A percentile compares a stretch with the other conserved stretches of the same genome.
These are phyloP conservation scores for Zygnema cylindricum DNA, from an alignment of 139 green algal species.

Conservation along the genomic window DNA sequence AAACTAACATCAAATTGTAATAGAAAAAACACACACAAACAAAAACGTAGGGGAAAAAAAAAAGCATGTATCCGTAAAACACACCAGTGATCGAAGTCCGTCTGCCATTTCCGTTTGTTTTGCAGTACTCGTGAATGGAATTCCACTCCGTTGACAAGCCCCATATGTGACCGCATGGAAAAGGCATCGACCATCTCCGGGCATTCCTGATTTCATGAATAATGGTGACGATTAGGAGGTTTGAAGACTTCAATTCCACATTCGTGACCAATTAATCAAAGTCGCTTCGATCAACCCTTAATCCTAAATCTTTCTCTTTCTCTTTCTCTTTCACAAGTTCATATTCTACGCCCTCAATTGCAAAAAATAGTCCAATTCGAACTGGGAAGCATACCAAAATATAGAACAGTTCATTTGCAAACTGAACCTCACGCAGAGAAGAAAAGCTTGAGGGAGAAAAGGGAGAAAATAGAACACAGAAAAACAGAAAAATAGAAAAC, in stretches of 20 bases:
- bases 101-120: constrained; percentile 27
- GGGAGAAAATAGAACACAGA: not conserved
- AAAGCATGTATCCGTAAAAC: constrained; percentile 7
- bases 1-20: not conserved
- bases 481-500: not conserved
- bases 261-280: not conserved
- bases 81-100: constrained; percentile 45
- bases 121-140: not conserved
- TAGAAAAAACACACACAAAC: constrained; percentile 1
- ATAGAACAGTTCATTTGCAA: not conserved
- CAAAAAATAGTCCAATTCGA: not conserved
- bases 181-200: constrained; percentile 44
- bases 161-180: constrained; percentile 56
- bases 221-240: not conserved
- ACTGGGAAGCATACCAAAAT: not conserved
- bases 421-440: not conserved
- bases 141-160: not conserved
- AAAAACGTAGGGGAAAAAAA: not conserved
- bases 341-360: not conserved
- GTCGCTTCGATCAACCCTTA: not conserved
- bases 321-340: not conserved
- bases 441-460: not conserved
- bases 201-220: constrained; percentile 49
- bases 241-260: not conserved
- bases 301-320: no score